Base-by-base conservation (phyloP, 1,284 basidiomycete genomes). In the Malassezia furfur region DNA sequence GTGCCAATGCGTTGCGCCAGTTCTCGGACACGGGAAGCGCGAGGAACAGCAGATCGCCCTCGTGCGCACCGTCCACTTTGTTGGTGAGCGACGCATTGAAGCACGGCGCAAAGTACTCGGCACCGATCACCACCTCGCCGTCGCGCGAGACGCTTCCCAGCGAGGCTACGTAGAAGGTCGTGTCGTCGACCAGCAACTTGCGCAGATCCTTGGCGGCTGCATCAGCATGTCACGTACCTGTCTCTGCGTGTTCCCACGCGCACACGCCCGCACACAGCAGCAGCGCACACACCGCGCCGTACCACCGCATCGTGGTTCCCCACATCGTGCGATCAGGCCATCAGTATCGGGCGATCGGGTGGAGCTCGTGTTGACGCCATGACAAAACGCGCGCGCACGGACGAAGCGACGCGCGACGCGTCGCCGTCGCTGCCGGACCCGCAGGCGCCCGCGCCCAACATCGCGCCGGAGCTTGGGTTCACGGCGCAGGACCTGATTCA, bases 401-500 rank as follows among this genome's bases (percentile, higher is more conserved):
- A 46, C 44, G 44, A 28, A 17, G 40, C 21, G 14, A 17, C 25
- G 45, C 12, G 11, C 2, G 35, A 22, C 25, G 25, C 22, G 15
- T 12, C 19, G 14, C 7, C 3, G 3, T 12, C 31, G 25, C 25
- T 55, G 10, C 53, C 53, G 12, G 53, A 55, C 38, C 53, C 53
- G 0, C 28, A 38, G n/a, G 45, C 14, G 14, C 37, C 47, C 11
- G 48, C 53, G 19, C 53, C 53, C 2, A 36, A 44, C 31, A 12
- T 55, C 5, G 43, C 36, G 9, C 22, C 45, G 17, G 68, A 68
- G 10, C 46, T 50, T 0, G 71, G 69, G 10, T 69, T 75, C 52
- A 75, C 68, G 21, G 75, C 75, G 6, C 58, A 57, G 22, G 75
- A 77, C 50, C 57, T 77, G 12, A 62, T 76, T 30, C 66, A 67